A percentile compares a stretch with the other conserved stretches of the same genome.
These are phyloP conservation scores for Amanita pseudoporphyria DNA, from an alignment of 768 basidiomycete species.

Conservation along the genomic window DNA sequence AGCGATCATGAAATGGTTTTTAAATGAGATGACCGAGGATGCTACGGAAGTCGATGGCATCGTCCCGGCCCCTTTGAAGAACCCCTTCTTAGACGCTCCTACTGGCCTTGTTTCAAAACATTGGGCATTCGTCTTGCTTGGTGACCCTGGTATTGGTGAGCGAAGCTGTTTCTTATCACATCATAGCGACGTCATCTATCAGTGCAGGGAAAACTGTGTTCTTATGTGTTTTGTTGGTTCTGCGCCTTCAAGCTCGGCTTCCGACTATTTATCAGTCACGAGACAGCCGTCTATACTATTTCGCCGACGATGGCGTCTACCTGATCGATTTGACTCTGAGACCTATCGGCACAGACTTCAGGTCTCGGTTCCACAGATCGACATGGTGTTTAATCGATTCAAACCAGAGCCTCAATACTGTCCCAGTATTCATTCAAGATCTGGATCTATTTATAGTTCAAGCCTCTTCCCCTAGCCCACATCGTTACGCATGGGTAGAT, in stretches of 20 bases:
- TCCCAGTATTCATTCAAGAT: constrained; percentile 9
- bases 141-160: constrained; percentile 12
- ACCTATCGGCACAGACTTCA: constrained; percentile 5
- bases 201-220: constrained; percentile 4
- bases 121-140: constrained; percentile 10
- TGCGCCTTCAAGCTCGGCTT: constrained; percentile 10
- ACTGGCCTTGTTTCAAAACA: constrained; percentile 9
- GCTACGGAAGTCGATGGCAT: constrained; percentile 9
- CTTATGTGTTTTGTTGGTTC: constrained; percentile 11
- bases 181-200: constrained; percentile 4
- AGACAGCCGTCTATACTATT: constrained; percentile 9
- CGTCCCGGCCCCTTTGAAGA: constrained; percentile 6
- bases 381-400: constrained; percentile 12
- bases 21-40: constrained; percentile 9
- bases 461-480: constrained; percentile 10
- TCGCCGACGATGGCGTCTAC: constrained; percentile 10
- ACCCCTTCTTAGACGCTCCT: constrained; percentile 7
- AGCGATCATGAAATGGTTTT: constrained; percentile 8
- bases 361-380: constrained; percentile 5
- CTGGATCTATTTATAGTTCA: constrained; percentile 11
- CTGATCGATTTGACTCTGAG: constrained; percentile 6
- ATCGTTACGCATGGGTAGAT: constrained; percentile 8
- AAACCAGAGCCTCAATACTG: constrained; percentile 7
- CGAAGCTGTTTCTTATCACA: constrained; percentile 6
- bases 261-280: constrained; percentile 12